Percentiles rank a stretch among this genome's conserved stretches.
Conservation (phyloP, 2,329 filamentous ascomycete species). For the Scedosporium dehoogii region DNA sequence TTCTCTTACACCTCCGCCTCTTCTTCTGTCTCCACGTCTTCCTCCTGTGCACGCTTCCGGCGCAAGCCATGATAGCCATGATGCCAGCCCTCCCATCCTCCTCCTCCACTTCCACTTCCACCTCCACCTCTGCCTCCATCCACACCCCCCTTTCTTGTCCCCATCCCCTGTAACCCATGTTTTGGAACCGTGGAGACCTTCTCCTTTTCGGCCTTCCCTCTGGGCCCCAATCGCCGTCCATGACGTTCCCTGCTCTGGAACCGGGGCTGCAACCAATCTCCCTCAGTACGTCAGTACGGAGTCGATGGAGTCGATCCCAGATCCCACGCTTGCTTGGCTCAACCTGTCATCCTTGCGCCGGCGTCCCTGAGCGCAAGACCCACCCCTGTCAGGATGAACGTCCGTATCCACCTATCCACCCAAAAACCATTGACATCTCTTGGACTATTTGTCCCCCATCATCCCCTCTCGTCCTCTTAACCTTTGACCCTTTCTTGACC, state of each 20-base stretch:
- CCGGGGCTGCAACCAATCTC: not conserved
- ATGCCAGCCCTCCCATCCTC: no score
- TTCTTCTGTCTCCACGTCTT: no score
- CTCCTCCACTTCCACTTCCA: not conserved
- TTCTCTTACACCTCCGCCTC: no score
- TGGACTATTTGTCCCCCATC: slow-evolving; percentile 19
- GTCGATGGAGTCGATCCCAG: not conserved
- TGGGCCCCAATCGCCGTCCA: not conserved
- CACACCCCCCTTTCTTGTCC: not conserved
- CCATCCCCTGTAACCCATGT: slow-evolving; percentile 4
- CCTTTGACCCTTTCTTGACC: slow-evolving; percentile 13
- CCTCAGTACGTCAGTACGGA: not conserved
- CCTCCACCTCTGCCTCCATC: not conserved
- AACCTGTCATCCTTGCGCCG: slow-evolving; percentile 14
- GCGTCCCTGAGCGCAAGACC: slow-evolving; percentile 10
- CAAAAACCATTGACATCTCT: slow-evolving; percentile 22
- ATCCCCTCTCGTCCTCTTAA: slow-evolving; percentile 22
- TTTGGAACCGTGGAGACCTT: slow-evolving; percentile 6
- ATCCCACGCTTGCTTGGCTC: not conserved
- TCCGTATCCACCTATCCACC: slow-evolving; percentile 17
- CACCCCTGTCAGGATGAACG: slow-evolving; percentile 24
- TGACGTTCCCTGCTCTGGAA: slow-evolving; percentile 1
- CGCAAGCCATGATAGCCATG: no score
- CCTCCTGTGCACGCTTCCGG: no score
- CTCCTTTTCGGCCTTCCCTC: not conserved